Conservation (phyloP, 306 rosid genomes). For the Purshia tridentata region DNA sequence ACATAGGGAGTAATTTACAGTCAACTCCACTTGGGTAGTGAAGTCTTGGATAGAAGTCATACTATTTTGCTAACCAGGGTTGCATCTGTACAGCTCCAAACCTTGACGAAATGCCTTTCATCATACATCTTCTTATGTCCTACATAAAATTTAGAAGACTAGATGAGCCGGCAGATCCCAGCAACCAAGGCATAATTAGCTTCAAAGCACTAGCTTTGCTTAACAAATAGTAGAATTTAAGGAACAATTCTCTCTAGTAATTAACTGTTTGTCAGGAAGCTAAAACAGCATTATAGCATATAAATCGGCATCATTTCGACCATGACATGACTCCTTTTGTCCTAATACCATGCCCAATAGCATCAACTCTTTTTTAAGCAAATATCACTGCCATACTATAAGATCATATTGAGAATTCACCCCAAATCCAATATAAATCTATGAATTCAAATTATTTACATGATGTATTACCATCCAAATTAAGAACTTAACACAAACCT, state of each 20-base stretch:
- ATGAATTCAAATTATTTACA: neutral
- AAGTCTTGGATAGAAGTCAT: conserved; percentile 3
- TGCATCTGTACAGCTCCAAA: conserved; percentile 36
- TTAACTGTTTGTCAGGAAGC: neutral
- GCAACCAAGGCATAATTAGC: neutral
- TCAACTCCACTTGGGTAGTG: neutral
- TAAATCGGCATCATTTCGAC: neutral
- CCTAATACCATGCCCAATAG: neutral
- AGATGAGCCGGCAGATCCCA: conserved; percentile 35
- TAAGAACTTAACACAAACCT: neutral
- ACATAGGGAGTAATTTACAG: neutral
- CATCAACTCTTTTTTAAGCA: neutral
- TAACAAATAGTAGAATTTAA: neutral
- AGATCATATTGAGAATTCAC: neutral
- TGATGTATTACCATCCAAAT: neutral
- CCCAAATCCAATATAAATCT: neutral
- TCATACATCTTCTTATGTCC: conserved; percentile 13
- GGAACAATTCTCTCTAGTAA: neutral
- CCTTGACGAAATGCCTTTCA: conserved; percentile 13
- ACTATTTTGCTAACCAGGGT: conserved; percentile 11
- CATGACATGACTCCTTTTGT: neutral
- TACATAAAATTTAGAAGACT: conserved; percentile 15
- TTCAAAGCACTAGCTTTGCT: neutral
- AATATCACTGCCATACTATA: neutral
- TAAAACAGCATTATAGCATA: neutral